A percentile compares a stretch with the other conserved stretches of the same genome.
phyloP scores from a whole-genome alignment of 2,329 filamentous ascomycete species.

The Bipolaris oryzae region DNA sequence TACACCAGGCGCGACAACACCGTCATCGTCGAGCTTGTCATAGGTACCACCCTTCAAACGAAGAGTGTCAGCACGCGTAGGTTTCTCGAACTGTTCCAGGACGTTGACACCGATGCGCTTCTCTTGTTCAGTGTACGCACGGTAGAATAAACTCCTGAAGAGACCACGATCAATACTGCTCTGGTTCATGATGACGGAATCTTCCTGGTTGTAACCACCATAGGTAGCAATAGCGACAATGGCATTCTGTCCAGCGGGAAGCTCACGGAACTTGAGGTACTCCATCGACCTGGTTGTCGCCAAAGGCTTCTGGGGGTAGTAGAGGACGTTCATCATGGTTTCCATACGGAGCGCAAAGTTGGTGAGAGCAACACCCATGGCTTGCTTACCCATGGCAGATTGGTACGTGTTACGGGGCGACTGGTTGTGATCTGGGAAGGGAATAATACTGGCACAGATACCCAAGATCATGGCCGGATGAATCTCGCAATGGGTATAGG shows the following conservation, averaged over 20 bases:
- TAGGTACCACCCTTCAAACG: slow-evolving; percentile 94
- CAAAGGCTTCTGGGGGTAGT: slow-evolving; percentile 97
- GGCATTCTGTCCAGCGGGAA: slow-evolving; percentile 95
- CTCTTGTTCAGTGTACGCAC: slow-evolving; percentile 95
- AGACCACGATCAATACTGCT: slow-evolving; percentile 97
- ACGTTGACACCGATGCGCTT: slow-evolving; percentile 94
- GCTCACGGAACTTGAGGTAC: slow-evolving; percentile 95
- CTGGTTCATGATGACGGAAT: slow-evolving; percentile 99
- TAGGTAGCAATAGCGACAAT: slow-evolving; percentile 98
- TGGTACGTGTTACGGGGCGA: slow-evolving; percentile 99
- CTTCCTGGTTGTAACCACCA: slow-evolving; percentile 99
- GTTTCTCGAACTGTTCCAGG: slow-evolving; percentile 95
- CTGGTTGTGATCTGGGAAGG: slow-evolving; percentile 99
- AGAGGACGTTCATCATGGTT: slow-evolving; percentile 98
- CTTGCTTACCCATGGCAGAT: slow-evolving; percentile 99
- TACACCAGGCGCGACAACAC: slow-evolving; percentile 90
- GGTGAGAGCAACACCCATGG: slow-evolving; percentile 98
- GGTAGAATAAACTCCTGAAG: slow-evolving; percentile 97
- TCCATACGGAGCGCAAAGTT: slow-evolving; percentile 98
- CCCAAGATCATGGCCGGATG: slow-evolving; percentile 99
- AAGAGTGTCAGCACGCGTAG: slow-evolving; percentile 83
- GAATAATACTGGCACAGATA: slow-evolving; percentile 98
- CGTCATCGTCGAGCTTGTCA: slow-evolving; percentile 96
- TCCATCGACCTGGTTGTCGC: slow-evolving; percentile 98
- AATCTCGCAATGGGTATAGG: slow-evolving; percentile 98